These are phyloP conservation scores for Fraxinus sp. DNA, from an alignment of 305 asterid species.

Conservation along the genomic window DNA sequence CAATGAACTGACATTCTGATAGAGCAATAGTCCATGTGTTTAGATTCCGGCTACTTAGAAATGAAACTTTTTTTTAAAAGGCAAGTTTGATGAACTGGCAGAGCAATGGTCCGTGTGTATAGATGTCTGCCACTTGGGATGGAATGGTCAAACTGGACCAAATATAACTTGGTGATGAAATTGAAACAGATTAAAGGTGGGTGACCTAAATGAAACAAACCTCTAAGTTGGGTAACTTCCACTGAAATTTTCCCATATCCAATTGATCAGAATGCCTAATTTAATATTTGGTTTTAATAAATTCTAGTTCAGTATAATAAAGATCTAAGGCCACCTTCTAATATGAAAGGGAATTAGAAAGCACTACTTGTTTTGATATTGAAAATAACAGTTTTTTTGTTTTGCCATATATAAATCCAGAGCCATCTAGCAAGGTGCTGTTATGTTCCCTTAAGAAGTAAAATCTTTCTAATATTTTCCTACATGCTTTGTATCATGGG, in stretches of 20 bases:
- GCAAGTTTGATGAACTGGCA: not conserved
- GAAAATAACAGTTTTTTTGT: not conserved
- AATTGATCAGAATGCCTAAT: not conserved
- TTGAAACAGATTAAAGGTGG: not conserved
- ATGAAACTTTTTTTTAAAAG: not conserved
- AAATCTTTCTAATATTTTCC: not conserved
- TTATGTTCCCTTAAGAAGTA: not conserved
- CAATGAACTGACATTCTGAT: not conserved
- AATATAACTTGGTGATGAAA: not conserved
- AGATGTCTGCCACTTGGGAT: not conserved
- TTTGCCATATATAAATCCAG: not conserved
- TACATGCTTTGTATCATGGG: not conserved
- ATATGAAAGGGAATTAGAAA: not conserved
- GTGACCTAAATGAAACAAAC: not conserved
- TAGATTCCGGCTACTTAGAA: not conserved
- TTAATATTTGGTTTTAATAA: not conserved
- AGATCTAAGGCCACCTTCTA: not conserved
- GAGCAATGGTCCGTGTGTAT: not conserved
- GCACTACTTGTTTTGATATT: not conserved
- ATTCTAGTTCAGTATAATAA: not conserved
- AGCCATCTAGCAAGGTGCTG: not conserved
- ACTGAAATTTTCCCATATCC: not conserved
- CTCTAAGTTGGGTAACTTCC: not conserved
- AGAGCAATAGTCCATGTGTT: not conserved
- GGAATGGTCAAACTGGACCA: not conserved